Base-by-base conservation (phyloP, 257 asterid species). In the Fraxinus cuspidata region DNA sequence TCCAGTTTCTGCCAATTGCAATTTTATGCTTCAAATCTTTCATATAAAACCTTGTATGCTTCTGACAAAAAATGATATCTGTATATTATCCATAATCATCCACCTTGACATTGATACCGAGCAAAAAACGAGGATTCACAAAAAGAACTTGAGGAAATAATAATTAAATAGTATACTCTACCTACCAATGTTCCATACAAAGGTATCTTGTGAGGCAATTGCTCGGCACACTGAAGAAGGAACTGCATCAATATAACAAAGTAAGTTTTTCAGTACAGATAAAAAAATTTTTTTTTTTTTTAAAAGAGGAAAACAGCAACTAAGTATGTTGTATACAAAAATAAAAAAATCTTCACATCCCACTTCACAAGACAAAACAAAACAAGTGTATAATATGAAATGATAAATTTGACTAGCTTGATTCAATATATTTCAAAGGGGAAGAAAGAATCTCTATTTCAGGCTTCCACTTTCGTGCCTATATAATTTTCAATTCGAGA, bases 171-270 rank as follows among this genome's bases (percentile, higher is more conserved):
- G 42, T 63, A 77, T 56, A 75, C 69, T 71, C 60, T 58, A 77
- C 37, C n/a, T 87, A 95, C 99, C 99, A 96, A 80, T 3, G 99
- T 93, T 80, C 97, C 99, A 76, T 96, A 96, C 58, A 93, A 82
- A 60, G 99, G 97, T 74, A 89, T 85, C 90, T 96, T 96, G 93
- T 96, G 99, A 75, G 99, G 98, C 88, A 96, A 84, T 88, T 93
- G 96, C 84, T 93, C 98, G 31, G 97, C 97, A 82, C 99, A 93
- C 85, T 93, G 89, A 75, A 96, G 92, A 80, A 96, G 93, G 87
- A 90, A 93, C 98, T 93, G 94, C 94, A 80, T 68, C 77, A 73
- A 42, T 35, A 70, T n/a, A 21, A 29, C 58, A 35, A 11, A 47
- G 66, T 25, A 37, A 7, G 28, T 74, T 47, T 74, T 53, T 42